Conservation (phyloP, 306 rosid genomes). For the Quercus bicolor region DNA sequence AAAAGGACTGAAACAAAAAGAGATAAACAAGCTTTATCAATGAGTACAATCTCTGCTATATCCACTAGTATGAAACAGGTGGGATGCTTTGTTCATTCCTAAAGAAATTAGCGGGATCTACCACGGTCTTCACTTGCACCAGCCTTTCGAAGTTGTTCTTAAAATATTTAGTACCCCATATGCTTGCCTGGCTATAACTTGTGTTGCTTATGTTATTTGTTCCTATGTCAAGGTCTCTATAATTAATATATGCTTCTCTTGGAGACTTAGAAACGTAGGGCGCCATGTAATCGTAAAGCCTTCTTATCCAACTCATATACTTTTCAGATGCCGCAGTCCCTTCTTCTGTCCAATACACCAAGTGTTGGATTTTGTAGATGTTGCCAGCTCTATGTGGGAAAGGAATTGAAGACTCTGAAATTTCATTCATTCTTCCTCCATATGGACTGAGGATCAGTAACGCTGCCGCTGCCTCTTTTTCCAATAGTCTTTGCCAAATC, state of each 20-base stretch:
- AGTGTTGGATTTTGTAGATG: not conserved
- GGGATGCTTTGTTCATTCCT: not conserved
- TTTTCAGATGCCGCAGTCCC: not conserved
- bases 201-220: not conserved
- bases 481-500: constrained; percentile 1
- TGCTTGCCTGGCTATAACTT: not conserved
- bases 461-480: not conserved
- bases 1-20: too few species aligned
- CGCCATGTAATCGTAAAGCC: not conserved
- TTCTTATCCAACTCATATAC: not conserved
- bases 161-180: not conserved
- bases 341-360: constrained; percentile 8
- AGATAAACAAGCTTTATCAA: too few species aligned
- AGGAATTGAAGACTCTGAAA: not conserved
- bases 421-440: constrained; percentile 15
- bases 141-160: not conserved
- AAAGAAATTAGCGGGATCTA: not conserved
- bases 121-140: not conserved
- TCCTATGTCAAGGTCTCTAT: constrained; percentile 1
- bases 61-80: not conserved
- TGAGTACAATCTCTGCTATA: too few species aligned
- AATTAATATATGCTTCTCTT: not conserved
- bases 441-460: constrained; percentile 3
- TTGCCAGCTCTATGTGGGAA: constrained; percentile 23
- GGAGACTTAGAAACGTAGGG: not conserved